Evolutionary conservation across 2,329 filamentous ascomycete genomes (phyloP).

Genomic region (Endoconidiophora laricicola): DNA sequence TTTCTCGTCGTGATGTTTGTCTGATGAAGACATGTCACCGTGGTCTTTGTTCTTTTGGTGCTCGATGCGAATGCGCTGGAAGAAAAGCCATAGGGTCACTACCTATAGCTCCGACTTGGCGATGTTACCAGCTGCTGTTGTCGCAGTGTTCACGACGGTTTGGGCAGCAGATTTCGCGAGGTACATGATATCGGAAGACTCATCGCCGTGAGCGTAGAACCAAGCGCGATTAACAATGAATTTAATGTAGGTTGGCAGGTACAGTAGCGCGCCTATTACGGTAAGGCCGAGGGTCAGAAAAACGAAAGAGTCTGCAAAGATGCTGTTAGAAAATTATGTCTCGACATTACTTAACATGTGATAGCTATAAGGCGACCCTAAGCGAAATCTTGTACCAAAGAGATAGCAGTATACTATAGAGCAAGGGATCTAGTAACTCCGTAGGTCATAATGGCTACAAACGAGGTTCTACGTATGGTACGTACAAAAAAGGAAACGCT

Average conservation of each 20-base stretch:
- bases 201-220: slow-evolving; percentile 88
- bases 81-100: neutral
- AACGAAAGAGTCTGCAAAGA: slow-evolving; percentile 61
- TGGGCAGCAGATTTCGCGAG: slow-evolving; percentile 25
- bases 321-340: neutral
- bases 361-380: neutral
- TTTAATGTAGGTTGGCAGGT: slow-evolving; percentile 80
- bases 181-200: slow-evolving; percentile 31
- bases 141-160: slow-evolving; percentile 20
- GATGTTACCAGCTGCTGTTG: slow-evolving; percentile 10
- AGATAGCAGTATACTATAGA: neutral
- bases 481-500: slow-evolving; percentile 96
- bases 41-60: too few species aligned
- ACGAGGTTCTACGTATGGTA: slow-evolving; percentile 9
- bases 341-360: slow-evolving; percentile 6
- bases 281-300: slow-evolving; percentile 81
- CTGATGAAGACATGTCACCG: too few species aligned
- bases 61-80: too few species aligned
- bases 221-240: slow-evolving; percentile 71
- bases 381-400: neutral
- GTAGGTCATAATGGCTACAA: neutral
- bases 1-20: neutral
- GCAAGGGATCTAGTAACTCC: neutral
- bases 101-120: slow-evolving; percentile 22
- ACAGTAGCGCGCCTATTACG: slow-evolving; percentile 71